Base-by-base conservation (phyloP, 2,329 filamentous ascomycete species). In the Ophiostoma tasmaniense region DNA sequence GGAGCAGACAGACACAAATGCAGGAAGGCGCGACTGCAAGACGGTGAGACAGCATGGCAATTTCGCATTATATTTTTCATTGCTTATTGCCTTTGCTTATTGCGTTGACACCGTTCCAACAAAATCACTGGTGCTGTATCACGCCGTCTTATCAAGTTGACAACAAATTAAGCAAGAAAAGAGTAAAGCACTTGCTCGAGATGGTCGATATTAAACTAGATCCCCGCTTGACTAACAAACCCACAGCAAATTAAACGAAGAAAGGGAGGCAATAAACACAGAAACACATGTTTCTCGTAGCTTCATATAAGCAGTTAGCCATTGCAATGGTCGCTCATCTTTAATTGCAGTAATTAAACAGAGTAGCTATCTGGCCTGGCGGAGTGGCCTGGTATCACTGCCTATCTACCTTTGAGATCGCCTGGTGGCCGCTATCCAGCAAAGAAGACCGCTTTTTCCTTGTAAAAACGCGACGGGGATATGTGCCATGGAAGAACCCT, bases 331-430 rank as follows among this genome's bases (percentile, higher is more conserved):
- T 30, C 25, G 25, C 25, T 10, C 22, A 5, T 14, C 14, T 61
- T 61, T 61, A 30, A 61, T 61, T 61, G 30, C 55, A 61, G 55
- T 61, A 28, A 61, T 61, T 7, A 61, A 61, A 61, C 13, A 61
- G 25, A 14, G 50, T 55, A n/a, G 50, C 22, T 14, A 45, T 42
- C 13, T n/a, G 45, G 45, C n/a, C 45, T n/a, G 45, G 45, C n/a
- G 50, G n/a, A 25, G 13, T 28, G 42, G 42, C n/a, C 50, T 55
- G 50, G 45, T 11, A 22, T 25, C n/a, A 55, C 50, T 55, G 50
- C 17, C 45, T 55, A 14, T 25, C 22, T 25, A 13, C 8, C 8
- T 25, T 55, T 39, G 6, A 25, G 22, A 55, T 25, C 22, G n/a
- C 20, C 50, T 25, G 50, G 1, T 13, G 10, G 8, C 8, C n/a